Evolutionary conservation across 208 protist genomes (phyloP).

Genomic region (Leishmania aethiopica): DNA sequence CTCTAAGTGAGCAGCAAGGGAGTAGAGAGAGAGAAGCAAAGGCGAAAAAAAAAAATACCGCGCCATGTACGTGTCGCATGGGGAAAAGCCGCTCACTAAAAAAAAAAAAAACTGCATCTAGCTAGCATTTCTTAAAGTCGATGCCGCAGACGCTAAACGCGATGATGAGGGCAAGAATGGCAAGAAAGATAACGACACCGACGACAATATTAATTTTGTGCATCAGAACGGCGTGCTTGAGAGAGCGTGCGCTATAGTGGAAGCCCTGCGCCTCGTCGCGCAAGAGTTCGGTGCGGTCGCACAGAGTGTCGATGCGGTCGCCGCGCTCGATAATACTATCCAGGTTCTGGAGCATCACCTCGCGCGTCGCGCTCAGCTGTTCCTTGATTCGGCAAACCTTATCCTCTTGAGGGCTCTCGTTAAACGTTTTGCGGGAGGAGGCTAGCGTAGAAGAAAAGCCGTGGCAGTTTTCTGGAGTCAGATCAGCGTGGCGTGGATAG

Average conservation of each 20-base stretch:
- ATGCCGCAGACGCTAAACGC: constrained; percentile 67
- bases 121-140: constrained; percentile 72
- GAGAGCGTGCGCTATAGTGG: constrained; percentile 44
- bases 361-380: constrained; percentile 72
- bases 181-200: constrained; percentile 53
- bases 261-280: constrained; percentile 69
- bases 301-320: constrained; percentile 83
- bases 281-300: constrained; percentile 76
- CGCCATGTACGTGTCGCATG: neutral
- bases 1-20: neutral
- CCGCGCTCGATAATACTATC: constrained; percentile 83
- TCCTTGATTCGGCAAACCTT: constrained; percentile 75
- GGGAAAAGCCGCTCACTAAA: neutral
- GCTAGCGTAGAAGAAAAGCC: constrained; percentile 49
- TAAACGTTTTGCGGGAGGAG: constrained; percentile 42
- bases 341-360: constrained; percentile 86
- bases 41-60: neutral
- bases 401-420: constrained; percentile 70
- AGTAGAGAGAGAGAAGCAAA: neutral
- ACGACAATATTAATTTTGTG: constrained; percentile 74
- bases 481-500: constrained; percentile 50
- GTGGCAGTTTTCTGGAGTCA: constrained; percentile 45
- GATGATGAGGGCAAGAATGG: constrained; percentile 62
- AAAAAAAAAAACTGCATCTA: neutral
- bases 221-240: constrained; percentile 64